A percentile compares a stretch with the other conserved stretches of the same genome.
phyloP scores from a whole-genome alignment of 2,329 filamentous ascomycete species.

The Daldinia eschscholtzii region DNA sequence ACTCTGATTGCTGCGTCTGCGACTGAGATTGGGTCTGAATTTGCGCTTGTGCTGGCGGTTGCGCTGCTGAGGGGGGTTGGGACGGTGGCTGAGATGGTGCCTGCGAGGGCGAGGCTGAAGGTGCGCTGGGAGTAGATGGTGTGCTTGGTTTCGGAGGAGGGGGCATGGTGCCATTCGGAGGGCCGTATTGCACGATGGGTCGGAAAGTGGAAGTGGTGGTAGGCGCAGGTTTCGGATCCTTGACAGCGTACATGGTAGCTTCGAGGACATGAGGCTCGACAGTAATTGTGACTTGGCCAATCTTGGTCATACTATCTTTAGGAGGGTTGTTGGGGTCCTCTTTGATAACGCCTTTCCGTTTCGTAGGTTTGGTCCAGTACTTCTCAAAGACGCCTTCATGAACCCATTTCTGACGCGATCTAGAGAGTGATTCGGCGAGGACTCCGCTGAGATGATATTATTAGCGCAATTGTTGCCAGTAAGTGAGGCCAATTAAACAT shows the following conservation, averaged over 20 bases:
- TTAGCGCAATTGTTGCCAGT: conserved; percentile 37
- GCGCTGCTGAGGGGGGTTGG: conserved; percentile 35
- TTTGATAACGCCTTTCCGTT: conserved; percentile 73
- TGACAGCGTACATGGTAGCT: conserved; percentile 78
- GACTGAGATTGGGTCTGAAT: conserved; percentile 32
- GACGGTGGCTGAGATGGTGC: conserved; percentile 22
- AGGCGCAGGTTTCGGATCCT: conserved; percentile 68
- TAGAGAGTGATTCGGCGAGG: conserved; percentile 76
- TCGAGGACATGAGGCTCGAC: conserved; percentile 86
- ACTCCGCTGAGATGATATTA: conserved; percentile 70
- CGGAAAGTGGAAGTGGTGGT: conserved; percentile 57
- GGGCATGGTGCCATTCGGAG: conserved; percentile 72
- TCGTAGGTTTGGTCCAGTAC: conserved; percentile 81
- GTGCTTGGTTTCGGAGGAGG: conserved; percentile 59
- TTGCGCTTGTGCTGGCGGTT: conserved; percentile 38
- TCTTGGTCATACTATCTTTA: conserved; percentile 78
- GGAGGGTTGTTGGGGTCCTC: conserved; percentile 76
- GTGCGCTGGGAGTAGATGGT: conserved; percentile 45
- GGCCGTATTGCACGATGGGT: conserved; percentile 75
- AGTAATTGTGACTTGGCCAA: conserved; percentile 79
- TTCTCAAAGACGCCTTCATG: conserved; percentile 79
- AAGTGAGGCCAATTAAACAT: conserved; percentile 38
- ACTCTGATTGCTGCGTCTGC: conserved; percentile 31
- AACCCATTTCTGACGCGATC: conserved; percentile 81
- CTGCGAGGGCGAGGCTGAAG: conserved; percentile 33